Base-by-base conservation (phyloP, 495 filamentous ascomycete species). In the Glarea lozoyensis region DNA sequence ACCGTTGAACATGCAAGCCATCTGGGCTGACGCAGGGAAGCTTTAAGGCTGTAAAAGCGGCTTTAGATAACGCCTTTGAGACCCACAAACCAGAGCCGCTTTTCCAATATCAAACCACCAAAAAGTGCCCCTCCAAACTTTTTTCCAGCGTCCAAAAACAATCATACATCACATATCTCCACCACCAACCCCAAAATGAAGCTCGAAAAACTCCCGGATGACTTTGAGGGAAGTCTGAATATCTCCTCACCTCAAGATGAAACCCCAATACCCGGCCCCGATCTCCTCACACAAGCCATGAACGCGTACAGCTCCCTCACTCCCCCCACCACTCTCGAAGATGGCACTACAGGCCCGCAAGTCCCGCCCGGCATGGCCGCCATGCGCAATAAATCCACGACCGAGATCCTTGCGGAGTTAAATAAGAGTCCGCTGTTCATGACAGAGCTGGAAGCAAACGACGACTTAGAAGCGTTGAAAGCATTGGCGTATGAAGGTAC, bases 401-500 rank as follows among this genome's bases (percentile, higher is more conserved):
- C 86, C 27, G 83, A 93, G 48, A 66, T 92, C 10, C 58, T 84
- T 17, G 68, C 72, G 18, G 81, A 88, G 50, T 68, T 95, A 61
- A 88, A 88, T 57, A 76, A 79, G 52, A 79, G 77, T 10, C 92
- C 93, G 4, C 69, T 98, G 21, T 98, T 98, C 67, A 98, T 98
- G 92, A 96, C 86, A 4, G 75, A 81, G 48, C 74, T 96, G 10
- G 84, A 87, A 48, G 81, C 89, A 47, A 95, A 94, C 56, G 59
- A 79, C 33, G 76, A 82, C 46, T 68, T 95, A 6, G 87, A 94
- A 53, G 92, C 93, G 0, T 62, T 98, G 23, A 81, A 82, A 49
- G 93, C 93, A 2, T 66, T 98, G 10, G 84, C 86, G 23, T 95
- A 94, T 53, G 92, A 98, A 59, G 93, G 92, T 32, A 88, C 86